phyloP scores from a whole-genome alignment of 108 stramenopile genomes.

The Aurantiochytrium sp. region DNA sequence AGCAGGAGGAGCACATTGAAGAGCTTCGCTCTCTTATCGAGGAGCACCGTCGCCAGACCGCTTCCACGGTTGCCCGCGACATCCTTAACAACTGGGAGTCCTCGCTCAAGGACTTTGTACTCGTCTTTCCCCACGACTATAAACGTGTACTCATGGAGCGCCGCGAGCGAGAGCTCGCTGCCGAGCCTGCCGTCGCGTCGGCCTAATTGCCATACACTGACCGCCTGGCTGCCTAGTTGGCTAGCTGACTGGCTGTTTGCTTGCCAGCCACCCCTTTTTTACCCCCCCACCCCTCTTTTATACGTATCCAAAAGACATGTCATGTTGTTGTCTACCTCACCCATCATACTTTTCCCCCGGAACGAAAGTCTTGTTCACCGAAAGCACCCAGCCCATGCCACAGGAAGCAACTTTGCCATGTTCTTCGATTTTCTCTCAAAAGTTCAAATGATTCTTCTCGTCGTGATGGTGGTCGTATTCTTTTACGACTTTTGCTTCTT shows the following conservation, averaged over 20 bases:
- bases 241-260: too few species aligned
- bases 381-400: not conserved
- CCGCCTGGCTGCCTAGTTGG: too few species aligned
- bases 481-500: too few species aligned
- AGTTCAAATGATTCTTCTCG: not conserved
- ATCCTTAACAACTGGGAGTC: constrained; percentile 82
- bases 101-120: constrained; percentile 67
- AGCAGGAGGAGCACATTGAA: constrained; percentile 65
- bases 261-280: too few species aligned
- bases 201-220: not conserved
- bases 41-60: constrained; percentile 81
- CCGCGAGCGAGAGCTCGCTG: not conserved
- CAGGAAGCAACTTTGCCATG: not conserved
- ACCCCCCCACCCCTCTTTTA: too few species aligned
- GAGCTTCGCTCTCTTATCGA: constrained; percentile 70
- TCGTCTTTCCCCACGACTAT: constrained; percentile 69
- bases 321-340: too few species aligned
- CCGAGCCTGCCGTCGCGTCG: not conserved
- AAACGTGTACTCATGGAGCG: not conserved
- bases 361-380: too few species aligned
- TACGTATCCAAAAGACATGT: too few species aligned
- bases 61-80: constrained; percentile 63
- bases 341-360: too few species aligned
- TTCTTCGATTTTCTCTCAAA: not conserved
- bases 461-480: too few species aligned